Base-by-base conservation (phyloP, 208 protist species). In the Crithidia thermophila region DNA sequence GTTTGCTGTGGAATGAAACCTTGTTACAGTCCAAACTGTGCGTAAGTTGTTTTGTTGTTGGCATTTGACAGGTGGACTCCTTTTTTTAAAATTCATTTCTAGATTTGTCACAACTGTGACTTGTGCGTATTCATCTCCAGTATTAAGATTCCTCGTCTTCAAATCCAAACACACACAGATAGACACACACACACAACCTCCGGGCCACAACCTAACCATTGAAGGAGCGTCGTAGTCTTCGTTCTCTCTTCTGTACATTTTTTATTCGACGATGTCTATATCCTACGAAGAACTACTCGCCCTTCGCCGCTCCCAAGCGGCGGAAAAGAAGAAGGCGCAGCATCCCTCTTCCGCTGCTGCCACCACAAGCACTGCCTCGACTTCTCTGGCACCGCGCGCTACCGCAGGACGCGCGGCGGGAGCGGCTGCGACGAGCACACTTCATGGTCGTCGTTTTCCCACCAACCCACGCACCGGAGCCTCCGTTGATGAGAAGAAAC, bases 251-350 rank as follows among this genome's bases (percentile, higher is more conserved):
- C 56, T 62, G 1, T 50, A 50, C 28, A n/a, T 56, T 61, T 46
- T 52, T 3, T 36, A 1, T 6, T 21, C 9, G n/a, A 62, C 53
- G 34, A 96, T 96, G 91, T 96, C 91, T 25, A 96, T 96, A 77
- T 91, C 88, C 20, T 77, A 67, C 43, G 84, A 91, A 33, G 87
- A 96, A 67, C 76, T 96, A 37, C 84, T 96, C 58, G 87, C 87
- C 2, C 79, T 96, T 14, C 88, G 91, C 33, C 88, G 88, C n/a
- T 82, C 84, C 16, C 82, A 91, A 57, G 64, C 87, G 43, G 64
- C 80, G 45, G 67, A 92, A 33, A 79, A 81, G 43, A 63, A 77
- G 60, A 20, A 67, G 49, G 47, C 70, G 71, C 46, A 77, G 50
- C 46, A 18, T 11, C 36, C 14, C 4, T 2, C 34, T 34, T 4